Evolutionary conservation across 2,329 filamentous ascomycete species (phyloP).

Genomic region (Nannizzia gypsea): DNA sequence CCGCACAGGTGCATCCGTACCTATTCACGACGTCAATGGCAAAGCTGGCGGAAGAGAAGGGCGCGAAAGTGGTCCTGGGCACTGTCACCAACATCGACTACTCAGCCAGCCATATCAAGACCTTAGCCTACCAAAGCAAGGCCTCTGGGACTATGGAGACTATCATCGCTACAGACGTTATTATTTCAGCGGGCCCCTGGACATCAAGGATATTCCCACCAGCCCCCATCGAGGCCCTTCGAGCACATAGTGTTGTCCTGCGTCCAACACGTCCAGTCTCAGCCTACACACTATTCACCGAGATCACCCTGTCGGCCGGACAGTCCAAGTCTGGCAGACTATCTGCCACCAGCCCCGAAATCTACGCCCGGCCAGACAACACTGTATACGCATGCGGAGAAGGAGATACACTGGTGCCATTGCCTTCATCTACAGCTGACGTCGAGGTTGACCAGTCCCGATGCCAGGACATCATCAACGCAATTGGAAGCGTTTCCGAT

Average conservation of each 20-base stretch:
- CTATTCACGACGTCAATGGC: constrained; percentile 83
- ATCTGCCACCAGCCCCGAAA: constrained; percentile 69
- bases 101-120: constrained; percentile 41
- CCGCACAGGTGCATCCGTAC: constrained; percentile 86
- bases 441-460: constrained; percentile 63
- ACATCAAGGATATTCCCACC: constrained; percentile 41
- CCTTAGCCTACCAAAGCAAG: constrained; percentile 52
- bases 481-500: constrained; percentile 48
- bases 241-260: constrained; percentile 53
- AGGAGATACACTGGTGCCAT: constrained; percentile 60
- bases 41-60: constrained; percentile 57
- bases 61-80: constrained; percentile 55
- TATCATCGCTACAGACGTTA: constrained; percentile 47
- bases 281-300: constrained; percentile 56
- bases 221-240: constrained; percentile 48
- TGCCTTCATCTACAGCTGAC: constrained; percentile 63
- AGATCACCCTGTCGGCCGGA: constrained; percentile 56
- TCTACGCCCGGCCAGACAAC: constrained; percentile 78
- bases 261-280: constrained; percentile 42
- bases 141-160: constrained; percentile 37
- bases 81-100: constrained; percentile 58
- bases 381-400: constrained; percentile 94
- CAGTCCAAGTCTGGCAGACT: constrained; percentile 44
- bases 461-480: constrained; percentile 76
- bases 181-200: constrained; percentile 54